These are phyloP conservation scores for Fagopyrum tataricum DNA, from an alignment of 148 eudicot genomes.

Conservation along the genomic window DNA sequence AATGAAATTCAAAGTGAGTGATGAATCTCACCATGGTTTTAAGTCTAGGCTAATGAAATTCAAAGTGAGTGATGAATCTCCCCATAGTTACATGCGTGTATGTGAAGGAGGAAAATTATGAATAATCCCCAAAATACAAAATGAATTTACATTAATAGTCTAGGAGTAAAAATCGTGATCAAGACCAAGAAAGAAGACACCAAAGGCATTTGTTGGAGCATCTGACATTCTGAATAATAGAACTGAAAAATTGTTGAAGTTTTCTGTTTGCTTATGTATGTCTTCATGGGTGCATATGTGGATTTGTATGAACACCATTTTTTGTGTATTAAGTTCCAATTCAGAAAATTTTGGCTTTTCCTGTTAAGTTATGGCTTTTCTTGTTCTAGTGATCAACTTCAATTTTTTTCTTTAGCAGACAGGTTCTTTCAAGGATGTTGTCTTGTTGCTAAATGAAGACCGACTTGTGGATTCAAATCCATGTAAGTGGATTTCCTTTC, in stretches of 20 bases:
- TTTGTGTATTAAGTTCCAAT: not conserved
- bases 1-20: no score
- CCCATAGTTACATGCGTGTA: no score
- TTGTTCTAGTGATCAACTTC: not conserved
- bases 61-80: no score
- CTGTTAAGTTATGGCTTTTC: not conserved
- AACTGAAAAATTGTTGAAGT: not conserved
- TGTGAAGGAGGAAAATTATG: not conserved
- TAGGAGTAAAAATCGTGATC: not conserved
- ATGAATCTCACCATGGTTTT: no score
- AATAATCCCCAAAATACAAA: not conserved
- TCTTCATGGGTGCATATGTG: not conserved
- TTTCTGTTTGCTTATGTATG: not conserved
- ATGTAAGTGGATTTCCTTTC: constrained; percentile 4
- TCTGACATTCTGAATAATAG: not conserved
- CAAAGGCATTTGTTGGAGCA: not conserved
- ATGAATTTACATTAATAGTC: not conserved
- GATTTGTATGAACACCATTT: not conserved
- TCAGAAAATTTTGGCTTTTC: not conserved
- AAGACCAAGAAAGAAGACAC: not conserved
- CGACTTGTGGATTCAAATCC: not conserved
- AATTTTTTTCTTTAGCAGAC: constrained; percentile 6
- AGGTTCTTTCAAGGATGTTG: constrained; percentile 5
- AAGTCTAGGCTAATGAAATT: not conserved
- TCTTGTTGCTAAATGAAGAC: constrained; percentile 9